Conservation (phyloP, 2,329 filamentous ascomycete genomes). For the Xylaria polymorpha region DNA sequence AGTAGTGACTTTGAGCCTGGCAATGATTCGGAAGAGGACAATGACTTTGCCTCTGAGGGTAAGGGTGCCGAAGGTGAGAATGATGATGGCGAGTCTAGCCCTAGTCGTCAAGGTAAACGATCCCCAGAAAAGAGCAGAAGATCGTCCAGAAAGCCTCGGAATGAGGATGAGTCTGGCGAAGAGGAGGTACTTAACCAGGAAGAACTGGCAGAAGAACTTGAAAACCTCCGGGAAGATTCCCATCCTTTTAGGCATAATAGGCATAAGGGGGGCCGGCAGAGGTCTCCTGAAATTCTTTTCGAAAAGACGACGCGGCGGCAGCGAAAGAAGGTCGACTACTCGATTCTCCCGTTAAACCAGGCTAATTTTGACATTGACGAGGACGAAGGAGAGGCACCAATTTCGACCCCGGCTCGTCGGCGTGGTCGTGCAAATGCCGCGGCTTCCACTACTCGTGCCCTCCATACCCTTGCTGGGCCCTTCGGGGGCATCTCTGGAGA, state of each 20-base stretch:
- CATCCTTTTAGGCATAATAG: conserved; percentile 50
- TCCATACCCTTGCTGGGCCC: conserved; percentile 91
- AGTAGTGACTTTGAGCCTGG: conserved; percentile 72
- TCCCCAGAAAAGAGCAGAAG: conserved; percentile 51
- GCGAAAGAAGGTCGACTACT: conserved; percentile 82
- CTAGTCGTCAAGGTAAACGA: conserved; percentile 62
- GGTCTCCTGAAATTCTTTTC: conserved; percentile 69
- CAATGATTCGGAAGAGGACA: conserved; percentile 68
- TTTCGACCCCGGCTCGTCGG: conserved; percentile 75
- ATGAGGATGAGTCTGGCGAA: conserved; percentile 64
- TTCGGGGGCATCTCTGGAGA: conserved; percentile 87
- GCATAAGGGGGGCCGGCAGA: conserved; percentile 59
- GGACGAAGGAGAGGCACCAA: conserved; percentile 76
- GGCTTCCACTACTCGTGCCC: conserved; percentile 76
- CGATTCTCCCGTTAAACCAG: conserved; percentile 80
- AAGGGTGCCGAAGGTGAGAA: conserved; percentile 49
- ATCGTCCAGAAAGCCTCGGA: conserved; percentile 61
- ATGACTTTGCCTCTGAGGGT: conserved; percentile 55
- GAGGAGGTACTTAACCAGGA: conserved; percentile 70
- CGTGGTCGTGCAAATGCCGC: conserved; percentile 71
- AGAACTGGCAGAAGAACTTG: conserved; percentile 73
- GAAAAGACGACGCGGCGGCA: conserved; percentile 59
- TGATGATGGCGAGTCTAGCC: conserved; percentile 61
- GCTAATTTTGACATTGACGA: conserved; percentile 79
- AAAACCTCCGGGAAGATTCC: conserved; percentile 69